Conservation (phyloP, 352 stramenopile species). For the Pythium biforme region DNA sequence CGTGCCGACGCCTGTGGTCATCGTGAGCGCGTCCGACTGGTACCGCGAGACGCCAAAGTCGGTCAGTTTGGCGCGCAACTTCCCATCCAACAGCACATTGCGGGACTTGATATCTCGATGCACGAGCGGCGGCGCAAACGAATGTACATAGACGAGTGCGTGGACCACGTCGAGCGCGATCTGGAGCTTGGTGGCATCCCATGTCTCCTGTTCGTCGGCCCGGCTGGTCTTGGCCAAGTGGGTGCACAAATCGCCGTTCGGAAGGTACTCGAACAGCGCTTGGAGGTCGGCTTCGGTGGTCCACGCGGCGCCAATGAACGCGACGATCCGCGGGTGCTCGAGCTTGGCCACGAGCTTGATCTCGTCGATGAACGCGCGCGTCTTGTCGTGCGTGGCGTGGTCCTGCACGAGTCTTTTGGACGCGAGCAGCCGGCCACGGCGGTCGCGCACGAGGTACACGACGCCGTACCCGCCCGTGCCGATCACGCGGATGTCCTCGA, state of each 20-base stretch:
- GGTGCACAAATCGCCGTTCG: conserved; percentile 19
- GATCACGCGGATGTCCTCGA: conserved; percentile 18
- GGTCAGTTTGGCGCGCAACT: conserved; percentile 44
- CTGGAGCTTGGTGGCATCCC: conserved; percentile 30
- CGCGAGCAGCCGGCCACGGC: conserved; percentile 2
- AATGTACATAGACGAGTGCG: conserved; percentile 83
- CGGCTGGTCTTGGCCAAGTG: conserved; percentile 22
- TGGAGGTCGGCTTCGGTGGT: conserved; percentile 26
- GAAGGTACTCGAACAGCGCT: conserved; percentile 20
- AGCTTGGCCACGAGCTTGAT: conserved; percentile 38
- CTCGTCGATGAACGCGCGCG: conserved; percentile 29
- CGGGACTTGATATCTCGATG: conserved; percentile 51
- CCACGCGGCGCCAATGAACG: conserved; percentile 38
- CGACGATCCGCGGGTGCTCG: conserved; percentile 36
- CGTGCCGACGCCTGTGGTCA: conserved; percentile 20
- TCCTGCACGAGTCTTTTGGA: conserved; percentile 19
- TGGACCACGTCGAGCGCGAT: conserved; percentile 82
- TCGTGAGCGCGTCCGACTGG: conserved; percentile 20
- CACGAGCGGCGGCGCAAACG: conserved; percentile 35
- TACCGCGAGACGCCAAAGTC: conserved; percentile 58
- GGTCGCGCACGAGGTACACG: conserved; percentile 17
- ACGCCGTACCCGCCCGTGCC: conserved; percentile 13
- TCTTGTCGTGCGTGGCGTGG: conserved; percentile 18
- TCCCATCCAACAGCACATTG: conserved; percentile 29
- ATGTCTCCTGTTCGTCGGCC: conserved; percentile 16